Evolutionary conservation across 75 land plant genomes (phyloP).

Genomic region (Pseudotsuga menziesii): DNA sequence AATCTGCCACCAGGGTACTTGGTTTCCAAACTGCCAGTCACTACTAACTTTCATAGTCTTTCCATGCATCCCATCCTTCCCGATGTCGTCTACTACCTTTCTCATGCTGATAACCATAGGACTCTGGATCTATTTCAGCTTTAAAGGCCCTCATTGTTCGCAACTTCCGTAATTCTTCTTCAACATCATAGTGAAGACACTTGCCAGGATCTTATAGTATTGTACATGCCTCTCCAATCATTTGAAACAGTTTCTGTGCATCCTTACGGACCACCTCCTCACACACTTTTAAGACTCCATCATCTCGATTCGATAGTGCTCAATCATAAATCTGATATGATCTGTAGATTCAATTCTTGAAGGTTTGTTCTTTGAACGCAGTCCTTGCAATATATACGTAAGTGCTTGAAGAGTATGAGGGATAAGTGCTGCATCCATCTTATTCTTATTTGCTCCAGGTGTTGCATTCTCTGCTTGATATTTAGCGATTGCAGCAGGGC

Average conservation of each 20-base stretch:
- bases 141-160: neutral
- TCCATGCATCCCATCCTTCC: constrained; percentile 7
- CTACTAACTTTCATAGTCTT: constrained; percentile 7
- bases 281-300: constrained; percentile 68
- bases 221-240: constrained; percentile 97
- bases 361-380: too few species aligned
- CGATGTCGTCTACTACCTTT: constrained; percentile 2
- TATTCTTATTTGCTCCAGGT: too few species aligned
- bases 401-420: too few species aligned
- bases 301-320: too few species aligned
- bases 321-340: too few species aligned
- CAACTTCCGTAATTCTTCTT: constrained; percentile 1
- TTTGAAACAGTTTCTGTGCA: constrained; percentile 85
- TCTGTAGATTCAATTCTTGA: too few species aligned
- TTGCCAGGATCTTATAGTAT: constrained; percentile 80
- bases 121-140: neutral
- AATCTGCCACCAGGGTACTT: too few species aligned
- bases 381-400: too few species aligned
- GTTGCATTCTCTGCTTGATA: too few species aligned
- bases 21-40: neutral
- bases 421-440: too few species aligned
- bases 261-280: constrained; percentile 64
- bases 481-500: too few species aligned
- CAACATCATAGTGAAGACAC: constrained; percentile 17
- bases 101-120: neutral